Base-by-base conservation (phyloP, 106 monocot genomes). In the Allium fistulosum region DNA sequence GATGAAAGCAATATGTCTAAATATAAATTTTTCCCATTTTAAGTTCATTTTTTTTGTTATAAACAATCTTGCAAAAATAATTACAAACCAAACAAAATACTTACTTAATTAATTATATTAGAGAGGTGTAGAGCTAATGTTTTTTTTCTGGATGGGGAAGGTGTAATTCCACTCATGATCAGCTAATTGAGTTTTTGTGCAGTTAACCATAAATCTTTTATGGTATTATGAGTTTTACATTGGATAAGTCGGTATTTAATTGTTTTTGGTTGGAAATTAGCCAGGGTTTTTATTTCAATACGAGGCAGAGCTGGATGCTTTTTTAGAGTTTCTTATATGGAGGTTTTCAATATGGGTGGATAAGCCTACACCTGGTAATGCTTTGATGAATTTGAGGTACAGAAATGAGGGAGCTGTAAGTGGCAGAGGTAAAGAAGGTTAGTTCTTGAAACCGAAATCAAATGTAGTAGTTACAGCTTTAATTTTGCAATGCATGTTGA, bases 321-420 rank as follows among this genome's bases (percentile, higher is more conserved):
- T 99, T 72, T 87, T 99, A 18, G 93, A 99, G 79, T 99, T 99
- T 70, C 90, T 99, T 58, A 93, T 99, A 6, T 99, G 99, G 99
- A 99, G 99, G 76, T 99, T 99, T 76, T 99, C 99, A 17, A 99
- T 99, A 53, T 99, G 99, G 93, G 99, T 90, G 9, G 99, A 99
- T 61, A 99, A 99, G 76, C 93, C 93, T 15, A 99, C 99, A 26
- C 93, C 99, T 4, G 99, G 99, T 49, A 99, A 99, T 78, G 83
- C 85, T 11, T 83, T 99, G 50, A 99, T 99, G 99, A 99, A 99
- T 81, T 74, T 99, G 62, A 93, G 99, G 68, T 99, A 99, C 66
- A 87, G 99, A 67, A 85, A 99, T 63, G 99, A 99, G 74, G 79
- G 81, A 12, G 62, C 69, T 11, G 85, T 78, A 53, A 63, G 73